phyloP scores from a whole-genome alignment of 2,329 filamentous ascomycete genomes.

The Aspergillus ochraceus region DNA sequence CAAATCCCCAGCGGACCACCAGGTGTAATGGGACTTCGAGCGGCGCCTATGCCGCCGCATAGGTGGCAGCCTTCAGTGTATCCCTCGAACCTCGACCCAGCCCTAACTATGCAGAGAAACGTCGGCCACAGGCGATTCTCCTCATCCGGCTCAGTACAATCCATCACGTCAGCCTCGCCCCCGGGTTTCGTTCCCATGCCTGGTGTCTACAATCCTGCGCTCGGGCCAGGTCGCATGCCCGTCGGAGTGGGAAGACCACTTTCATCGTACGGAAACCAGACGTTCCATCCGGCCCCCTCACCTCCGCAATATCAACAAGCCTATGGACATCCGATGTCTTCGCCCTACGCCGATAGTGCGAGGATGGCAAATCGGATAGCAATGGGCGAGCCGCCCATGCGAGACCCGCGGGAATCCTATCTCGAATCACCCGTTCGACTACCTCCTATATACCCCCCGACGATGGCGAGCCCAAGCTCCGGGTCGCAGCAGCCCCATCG shows the following conservation, averaged over 20 bases:
- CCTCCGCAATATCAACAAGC: constrained; percentile 35
- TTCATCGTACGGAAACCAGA: constrained; percentile 28
- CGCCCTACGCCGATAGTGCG: constrained; percentile 29
- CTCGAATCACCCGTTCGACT: constrained; percentile 36
- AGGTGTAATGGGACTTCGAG: constrained; percentile 20
- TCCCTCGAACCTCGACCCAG: constrained; percentile 29
- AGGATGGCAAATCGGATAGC: constrained; percentile 26
- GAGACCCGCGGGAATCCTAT: constrained; percentile 31
- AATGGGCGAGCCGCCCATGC: constrained; percentile 24
- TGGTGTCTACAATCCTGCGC: constrained; percentile 27
- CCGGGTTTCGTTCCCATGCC: constrained; percentile 27
- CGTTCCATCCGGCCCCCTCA: constrained; percentile 31
- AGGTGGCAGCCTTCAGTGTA: constrained; percentile 35
- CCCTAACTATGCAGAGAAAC: constrained; percentile 24
- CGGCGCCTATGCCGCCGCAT: constrained; percentile 26
- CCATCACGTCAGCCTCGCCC: constrained; percentile 25
- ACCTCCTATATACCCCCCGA: constrained; percentile 39
- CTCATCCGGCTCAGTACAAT: constrained; percentile 31
- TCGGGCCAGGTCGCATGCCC: constrained; percentile 21
- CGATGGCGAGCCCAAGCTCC: constrained; percentile 19
- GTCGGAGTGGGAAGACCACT: constrained; percentile 26
- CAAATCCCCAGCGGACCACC: constrained; percentile 26
- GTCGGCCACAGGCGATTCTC: constrained; percentile 33
- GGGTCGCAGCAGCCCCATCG: constrained; percentile 30
- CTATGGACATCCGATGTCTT: constrained; percentile 21